These are phyloP conservation scores for Lactarius quietus DNA, from an alignment of 768 basidiomycete genomes.

Conservation along the genomic window DNA sequence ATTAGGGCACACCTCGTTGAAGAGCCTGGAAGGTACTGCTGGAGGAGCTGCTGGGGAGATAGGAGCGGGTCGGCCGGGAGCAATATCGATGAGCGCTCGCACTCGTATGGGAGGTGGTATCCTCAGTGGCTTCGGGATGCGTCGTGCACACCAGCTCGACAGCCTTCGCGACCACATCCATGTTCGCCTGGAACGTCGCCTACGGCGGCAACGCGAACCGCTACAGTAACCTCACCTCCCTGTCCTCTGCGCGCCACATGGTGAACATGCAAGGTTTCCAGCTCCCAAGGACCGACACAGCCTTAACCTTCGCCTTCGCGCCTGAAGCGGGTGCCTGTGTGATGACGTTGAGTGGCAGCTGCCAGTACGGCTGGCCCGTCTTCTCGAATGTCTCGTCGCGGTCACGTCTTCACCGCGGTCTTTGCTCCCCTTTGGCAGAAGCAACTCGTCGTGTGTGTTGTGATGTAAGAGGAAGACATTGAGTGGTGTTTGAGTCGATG, in stretches of 20 bases:
- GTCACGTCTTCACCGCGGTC: slow-evolving; percentile 52
- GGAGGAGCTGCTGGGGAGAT: too few species aligned
- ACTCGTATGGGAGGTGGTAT: too few species aligned
- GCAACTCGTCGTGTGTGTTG: slow-evolving; percentile 31
- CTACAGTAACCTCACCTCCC: slow-evolving; percentile 45
- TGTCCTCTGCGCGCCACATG: slow-evolving; percentile 29
- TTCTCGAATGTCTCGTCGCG: slow-evolving; percentile 57
- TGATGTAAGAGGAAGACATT: slow-evolving; percentile 35
- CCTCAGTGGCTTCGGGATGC: background rate
- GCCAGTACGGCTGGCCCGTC: slow-evolving; percentile 53
- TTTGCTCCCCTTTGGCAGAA: slow-evolving; percentile 63
- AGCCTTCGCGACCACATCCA: slow-evolving; percentile 16
- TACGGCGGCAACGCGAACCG: slow-evolving; percentile 42
- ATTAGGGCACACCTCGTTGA: too few species aligned
- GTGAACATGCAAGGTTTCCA: slow-evolving; percentile 39
- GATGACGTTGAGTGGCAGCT: slow-evolving; percentile 47
- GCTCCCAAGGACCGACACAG: slow-evolving; percentile 25
- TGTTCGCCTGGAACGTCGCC: slow-evolving; percentile 18
- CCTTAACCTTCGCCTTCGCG: slow-evolving; percentile 35
- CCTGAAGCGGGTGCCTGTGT: slow-evolving; percentile 56
- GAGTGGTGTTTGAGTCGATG: slow-evolving; percentile 20
- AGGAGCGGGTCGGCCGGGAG: too few species aligned
- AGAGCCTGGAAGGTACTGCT: too few species aligned
- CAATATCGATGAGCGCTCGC: too few species aligned
- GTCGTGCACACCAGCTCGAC: slow-evolving; percentile 13